Base-by-base conservation (phyloP, 2,329 filamentous ascomycete genomes). In the Colletotrichum musae region DNA sequence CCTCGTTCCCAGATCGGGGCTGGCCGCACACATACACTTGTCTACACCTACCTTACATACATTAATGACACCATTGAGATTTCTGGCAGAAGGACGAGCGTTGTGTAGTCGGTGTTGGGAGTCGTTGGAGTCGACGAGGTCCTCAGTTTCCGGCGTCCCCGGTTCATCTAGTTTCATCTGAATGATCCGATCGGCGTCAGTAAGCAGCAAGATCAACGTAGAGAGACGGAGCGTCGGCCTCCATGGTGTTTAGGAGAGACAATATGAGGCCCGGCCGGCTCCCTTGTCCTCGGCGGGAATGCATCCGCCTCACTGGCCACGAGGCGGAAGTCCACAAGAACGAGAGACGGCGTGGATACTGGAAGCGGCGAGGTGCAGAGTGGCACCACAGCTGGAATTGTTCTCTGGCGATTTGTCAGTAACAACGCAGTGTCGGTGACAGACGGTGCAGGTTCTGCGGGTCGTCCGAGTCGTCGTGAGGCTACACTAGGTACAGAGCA, bases 1-100 rank as follows among this genome's bases (percentile, higher is more conserved):
- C 67, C 62, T 70, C 62, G 51, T 52, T 66, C 51, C 62, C 56
- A 67, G 13, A 43, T 67, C 62, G 57, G 67, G 56, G 56, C 54
- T 41, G 61, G 61, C 28, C 62, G 51, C 43, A 70, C 57, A 67
- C 56, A 57, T 61, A 61, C 51, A 69, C 51, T 24, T 60, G 57
- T 28, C 47, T 36, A 60, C 51, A 66, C 9, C 43, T 24, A 24
- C 21, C 32, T 36, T 60, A 70, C 67, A 66, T 70, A 70, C 43
- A 60, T 28, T 70, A 67, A 70, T 70, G 62, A 58, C 56, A 70
- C 43, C 13, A 53, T 59, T 36, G 45, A 12, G n/a, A 45, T 43
- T 18, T 21, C 6, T 16, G 36, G 32, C 7, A 36, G 32, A 36
- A 1, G 9, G 32, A 36, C 21, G 2, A 24, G 21, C 3, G 32